Evolutionary conservation across 2,329 filamentous ascomycete genomes (phyloP).

Genomic region (Fusarium sp.): DNA sequence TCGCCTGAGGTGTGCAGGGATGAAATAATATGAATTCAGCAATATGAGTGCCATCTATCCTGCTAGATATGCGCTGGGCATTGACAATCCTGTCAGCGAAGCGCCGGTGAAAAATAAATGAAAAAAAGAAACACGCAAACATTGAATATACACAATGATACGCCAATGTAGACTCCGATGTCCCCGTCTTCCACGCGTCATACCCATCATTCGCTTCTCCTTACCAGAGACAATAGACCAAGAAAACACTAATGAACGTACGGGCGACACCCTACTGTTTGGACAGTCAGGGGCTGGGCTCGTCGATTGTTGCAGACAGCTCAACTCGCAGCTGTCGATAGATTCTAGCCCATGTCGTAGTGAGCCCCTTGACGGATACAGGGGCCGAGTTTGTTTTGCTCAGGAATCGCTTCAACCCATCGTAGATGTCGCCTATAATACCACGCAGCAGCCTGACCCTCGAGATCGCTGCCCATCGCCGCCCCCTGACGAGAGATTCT

Average conservation of each 20-base stretch:
- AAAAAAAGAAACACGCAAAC: constrained; percentile 38
- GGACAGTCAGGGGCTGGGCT: not conserved
- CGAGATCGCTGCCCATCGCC: constrained; percentile 56
- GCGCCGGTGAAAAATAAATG: constrained; percentile 35
- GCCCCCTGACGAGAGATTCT: constrained; percentile 55
- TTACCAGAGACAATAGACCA: constrained; percentile 38
- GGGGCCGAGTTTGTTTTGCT: constrained; percentile 6
- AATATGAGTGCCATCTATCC: constrained; percentile 31
- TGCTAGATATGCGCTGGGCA: constrained; percentile 49
- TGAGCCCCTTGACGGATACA: constrained; percentile 12
- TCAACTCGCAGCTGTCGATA: constrained; percentile 12
- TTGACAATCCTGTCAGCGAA: constrained; percentile 27
- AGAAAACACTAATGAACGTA: constrained; percentile 38
- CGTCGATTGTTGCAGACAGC: constrained; percentile 7
- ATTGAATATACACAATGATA: constrained; percentile 45
- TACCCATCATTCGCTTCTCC: constrained; percentile 40
- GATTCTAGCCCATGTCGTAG: constrained; percentile 4
- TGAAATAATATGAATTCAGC: constrained; percentile 26
- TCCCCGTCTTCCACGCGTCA: constrained; percentile 42
- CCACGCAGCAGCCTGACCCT: constrained; percentile 62
- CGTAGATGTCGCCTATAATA: constrained; percentile 54
- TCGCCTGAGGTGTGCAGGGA: not conserved
- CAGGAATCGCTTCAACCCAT: constrained; percentile 13
- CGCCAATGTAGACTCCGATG: constrained; percentile 46
- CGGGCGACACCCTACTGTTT: constrained; percentile 9